phyloP scores from a whole-genome alignment of 352 stramenopile genomes.

The Phytophthora ohioensis region DNA sequence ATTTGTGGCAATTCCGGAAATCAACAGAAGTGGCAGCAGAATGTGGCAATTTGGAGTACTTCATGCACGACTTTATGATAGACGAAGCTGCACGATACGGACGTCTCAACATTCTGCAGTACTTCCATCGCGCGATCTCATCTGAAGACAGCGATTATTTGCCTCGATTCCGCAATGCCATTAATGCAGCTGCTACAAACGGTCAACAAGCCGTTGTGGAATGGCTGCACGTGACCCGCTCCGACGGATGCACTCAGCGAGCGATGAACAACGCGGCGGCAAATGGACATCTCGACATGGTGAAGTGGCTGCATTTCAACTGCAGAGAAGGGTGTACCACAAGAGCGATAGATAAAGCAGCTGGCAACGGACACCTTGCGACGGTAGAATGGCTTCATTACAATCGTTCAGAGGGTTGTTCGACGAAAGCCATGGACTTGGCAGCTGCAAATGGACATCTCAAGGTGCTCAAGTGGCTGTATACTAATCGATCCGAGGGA shows the following conservation, averaged over 20 bases:
- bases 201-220: conserved; percentile 6
- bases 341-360: conserved; percentile 7
- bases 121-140: conserved; percentile 2
- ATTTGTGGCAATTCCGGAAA: no score
- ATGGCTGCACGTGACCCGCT: conserved; percentile 1
- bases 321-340: not conserved
- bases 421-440: conserved; percentile 17
- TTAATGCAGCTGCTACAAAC: conserved; percentile 9
- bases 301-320: conserved; percentile 13
- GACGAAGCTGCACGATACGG: conserved; percentile 21
- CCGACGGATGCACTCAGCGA: not conserved
- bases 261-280: conserved; percentile 3
- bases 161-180: conserved; percentile 15
- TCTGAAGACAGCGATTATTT: not conserved
- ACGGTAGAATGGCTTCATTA: conserved; percentile 11
- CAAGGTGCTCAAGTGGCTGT: conserved; percentile 14
- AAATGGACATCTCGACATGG: conserved; percentile 13
- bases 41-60: no score
- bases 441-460: conserved; percentile 16
- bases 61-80: conserved; percentile 10
- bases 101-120: conserved; percentile 13
- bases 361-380: conserved; percentile 12
- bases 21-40: no score
- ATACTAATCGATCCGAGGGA: conserved; percentile 10
- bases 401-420: conserved; percentile 11